Conservation (phyloP, 1,284 basidiomycete genomes). For the Garcileccinum viscosum region DNA sequence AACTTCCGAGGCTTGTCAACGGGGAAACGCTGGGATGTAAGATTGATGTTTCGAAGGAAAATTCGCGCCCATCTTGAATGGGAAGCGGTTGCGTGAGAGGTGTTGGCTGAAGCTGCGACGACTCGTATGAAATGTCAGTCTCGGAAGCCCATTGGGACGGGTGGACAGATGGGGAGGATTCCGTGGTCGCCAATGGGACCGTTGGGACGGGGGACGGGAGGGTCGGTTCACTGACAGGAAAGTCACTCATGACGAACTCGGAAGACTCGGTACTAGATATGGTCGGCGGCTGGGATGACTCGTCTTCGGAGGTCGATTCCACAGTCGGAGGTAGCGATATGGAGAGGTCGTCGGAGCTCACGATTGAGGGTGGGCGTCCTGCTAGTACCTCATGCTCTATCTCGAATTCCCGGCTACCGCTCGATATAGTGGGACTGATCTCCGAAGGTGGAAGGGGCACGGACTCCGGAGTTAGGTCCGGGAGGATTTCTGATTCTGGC, state of each 20-base stretch:
- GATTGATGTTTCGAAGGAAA: constrained; percentile 66
- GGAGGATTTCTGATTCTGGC: constrained; percentile 33
- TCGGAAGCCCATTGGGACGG: constrained; percentile 62
- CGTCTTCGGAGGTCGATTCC: constrained; percentile 35
- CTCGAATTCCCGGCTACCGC: constrained; percentile 31
- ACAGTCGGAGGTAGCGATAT: constrained; percentile 27
- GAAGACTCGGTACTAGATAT: constrained; percentile 42
- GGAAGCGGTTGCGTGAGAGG: constrained; percentile 65
- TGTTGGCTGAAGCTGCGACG: constrained; percentile 68
- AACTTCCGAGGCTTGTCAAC: constrained; percentile 40
- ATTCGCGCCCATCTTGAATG: constrained; percentile 62
- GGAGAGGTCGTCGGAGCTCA: constrained; percentile 32
- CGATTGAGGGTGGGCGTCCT: constrained; percentile 23
- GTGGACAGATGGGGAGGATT: constrained; percentile 45
- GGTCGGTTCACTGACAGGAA: constrained; percentile 38
- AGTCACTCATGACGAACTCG: constrained; percentile 33
- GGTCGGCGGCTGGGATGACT: constrained; percentile 22
- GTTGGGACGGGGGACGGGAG: constrained; percentile 28
- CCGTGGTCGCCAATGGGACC: constrained; percentile 31
- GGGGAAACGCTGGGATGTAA: constrained; percentile 56
- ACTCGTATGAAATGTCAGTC: constrained; percentile 72
- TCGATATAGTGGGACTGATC: constrained; percentile 40
- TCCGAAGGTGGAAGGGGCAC: constrained; percentile 47
- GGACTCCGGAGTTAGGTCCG: constrained; percentile 42
- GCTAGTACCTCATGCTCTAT: constrained; percentile 24